Base-by-base conservation (phyloP, 2,329 filamentous ascomycete species). In the Colletotrichum godetiae region DNA sequence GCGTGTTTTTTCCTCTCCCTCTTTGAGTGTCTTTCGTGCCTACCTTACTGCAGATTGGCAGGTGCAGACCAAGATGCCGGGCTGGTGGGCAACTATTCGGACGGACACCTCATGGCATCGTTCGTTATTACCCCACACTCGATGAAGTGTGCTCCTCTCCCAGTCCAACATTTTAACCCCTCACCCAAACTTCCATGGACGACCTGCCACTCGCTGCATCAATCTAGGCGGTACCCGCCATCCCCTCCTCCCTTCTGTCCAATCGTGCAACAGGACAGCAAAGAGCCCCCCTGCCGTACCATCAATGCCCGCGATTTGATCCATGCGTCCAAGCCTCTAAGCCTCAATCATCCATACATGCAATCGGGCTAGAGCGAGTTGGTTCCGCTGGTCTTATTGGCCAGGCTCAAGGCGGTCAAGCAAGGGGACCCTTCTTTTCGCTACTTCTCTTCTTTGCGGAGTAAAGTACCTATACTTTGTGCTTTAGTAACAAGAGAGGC, bases 291-390 rank as follows among this genome's bases (percentile, higher is more conserved):
- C 59, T 31, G 33, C 10, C 19, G 46, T 19, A 13, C 56, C 68
- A 46, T 46, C 42, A 12, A 8, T 56, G 53, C 53, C 58, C 65
- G 42, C 55, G 66, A 59, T 63, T 63, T 42, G 33, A 31, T 55
- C 69, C 66, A 72, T 69, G 69, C 66, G 27, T 29, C 60, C 58
- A 35, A 55, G 67, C 62, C 68, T 74, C 72, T 74, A 74, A 74
- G 72, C 72, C 72, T 72, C 72, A 74, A 67, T 74, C 49, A 62
- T 24, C 68, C 27, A 53, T 22, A 68, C 62, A 57, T 49, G 19
- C 42, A 19, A 72, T 72, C 68, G 24, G 52, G 35, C 49, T 24
- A 60, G 67, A 19, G 72, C 35, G 56, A 58, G 22, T 29, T 42
- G 10, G 22, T 2, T 33, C 24, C 10, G 4, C 5, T 8, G 6